Base-by-base conservation (phyloP, 2,329 filamentous ascomycete genomes). In the Neofusicoccum ribis region DNA sequence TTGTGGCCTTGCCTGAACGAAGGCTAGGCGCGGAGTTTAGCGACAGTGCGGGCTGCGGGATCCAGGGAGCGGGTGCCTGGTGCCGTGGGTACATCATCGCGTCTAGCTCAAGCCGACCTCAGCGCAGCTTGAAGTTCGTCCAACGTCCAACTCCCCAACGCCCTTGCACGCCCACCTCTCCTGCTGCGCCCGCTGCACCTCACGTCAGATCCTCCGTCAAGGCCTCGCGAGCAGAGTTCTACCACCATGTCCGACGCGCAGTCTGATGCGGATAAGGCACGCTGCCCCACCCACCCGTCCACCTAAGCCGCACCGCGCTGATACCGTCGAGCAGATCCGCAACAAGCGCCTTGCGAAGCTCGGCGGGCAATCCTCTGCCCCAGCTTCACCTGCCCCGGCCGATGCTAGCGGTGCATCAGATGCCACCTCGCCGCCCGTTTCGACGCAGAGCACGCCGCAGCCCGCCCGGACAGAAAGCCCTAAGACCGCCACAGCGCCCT, bases 261-360 rank as follows among this genome's bases (percentile, higher is more conserved):
- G 72, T 80, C 80, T 36, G 81, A 83, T 63, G 81, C 81, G 66
- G 81, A 83, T 70, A 83, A 82, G 77, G 81, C 81, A 72, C 23
- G 54, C 58, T 61, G 43, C 51, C 54, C 43, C 17, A 36, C 52
- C 41, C 41, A 43, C 37, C 50, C 36, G 50, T 23, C 73, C 68
- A 60, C 27, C 34, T 67, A 69, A 69, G 9, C 51, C 54, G 20
- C 43, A 37, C 50, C 49, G 23, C 66, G 69, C 74, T 77, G 72
- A 76, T 47, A 37, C n/a, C 69, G 68, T 69, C 52, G 67, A 36
- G 58, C 72, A 89, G 87, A 89, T 89, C 75, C 86, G 88, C 71
- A 86, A 84, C 72, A 89, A 89, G 79, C 86, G 88, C 63, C 82
- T 89, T 58, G 87, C 87, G 65, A 89, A 89, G 76, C 81, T 89